A percentile compares a stretch with the other conserved stretches of the same genome.
These are phyloP conservation scores for Cudoniella acicularis DNA, from an alignment of 495 filamentous ascomycete species.

Conservation along the genomic window DNA sequence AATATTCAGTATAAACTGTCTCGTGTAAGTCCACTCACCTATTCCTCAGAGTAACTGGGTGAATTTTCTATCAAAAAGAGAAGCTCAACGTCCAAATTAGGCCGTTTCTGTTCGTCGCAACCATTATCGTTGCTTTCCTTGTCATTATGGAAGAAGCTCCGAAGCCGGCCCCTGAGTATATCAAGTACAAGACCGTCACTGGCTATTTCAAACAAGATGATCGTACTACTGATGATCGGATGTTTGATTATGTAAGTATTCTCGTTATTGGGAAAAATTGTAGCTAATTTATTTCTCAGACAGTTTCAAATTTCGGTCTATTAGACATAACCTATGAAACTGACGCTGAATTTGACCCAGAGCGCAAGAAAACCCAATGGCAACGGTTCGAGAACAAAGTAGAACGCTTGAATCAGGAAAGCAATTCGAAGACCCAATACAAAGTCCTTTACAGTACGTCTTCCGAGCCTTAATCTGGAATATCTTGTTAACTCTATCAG, in stretches of 20 bases:
- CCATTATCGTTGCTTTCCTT: slow-evolving; percentile 13
- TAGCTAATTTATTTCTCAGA: slow-evolving; percentile 33
- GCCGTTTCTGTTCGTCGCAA: slow-evolving; percentile 19
- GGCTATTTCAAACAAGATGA: slow-evolving; percentile 74
- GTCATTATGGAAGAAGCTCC: slow-evolving; percentile 16
- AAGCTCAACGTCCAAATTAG: slow-evolving; percentile 8
- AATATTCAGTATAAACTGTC: background rate
- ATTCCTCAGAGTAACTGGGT: too few species aligned
- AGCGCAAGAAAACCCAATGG: slow-evolving; percentile 56
- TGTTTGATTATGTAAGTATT: slow-evolving; percentile 61
- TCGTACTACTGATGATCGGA: slow-evolving; percentile 52
- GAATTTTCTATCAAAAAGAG: background rate
- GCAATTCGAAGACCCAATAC: slow-evolving; percentile 49
- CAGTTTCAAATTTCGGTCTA: slow-evolving; percentile 62
- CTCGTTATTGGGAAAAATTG: background rate
- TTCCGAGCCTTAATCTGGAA: background rate
- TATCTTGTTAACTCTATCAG: slow-evolving; percentile 4
- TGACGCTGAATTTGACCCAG: slow-evolving; percentile 36
- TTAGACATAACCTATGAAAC: slow-evolving; percentile 54
- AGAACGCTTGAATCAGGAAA: slow-evolving; percentile 45
- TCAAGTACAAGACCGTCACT: slow-evolving; percentile 61
- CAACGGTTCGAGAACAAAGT: slow-evolving; percentile 60
- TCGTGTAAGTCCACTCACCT: slow-evolving; percentile 1
- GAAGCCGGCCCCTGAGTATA: slow-evolving; percentile 15
- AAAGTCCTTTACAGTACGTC: slow-evolving; percentile 58